A percentile compares a stretch with the other conserved stretches of the same genome.
These are phyloP conservation scores for Parmelia sp. DNA, from an alignment of 495 filamentous ascomycete genomes.

Conservation along the genomic window DNA sequence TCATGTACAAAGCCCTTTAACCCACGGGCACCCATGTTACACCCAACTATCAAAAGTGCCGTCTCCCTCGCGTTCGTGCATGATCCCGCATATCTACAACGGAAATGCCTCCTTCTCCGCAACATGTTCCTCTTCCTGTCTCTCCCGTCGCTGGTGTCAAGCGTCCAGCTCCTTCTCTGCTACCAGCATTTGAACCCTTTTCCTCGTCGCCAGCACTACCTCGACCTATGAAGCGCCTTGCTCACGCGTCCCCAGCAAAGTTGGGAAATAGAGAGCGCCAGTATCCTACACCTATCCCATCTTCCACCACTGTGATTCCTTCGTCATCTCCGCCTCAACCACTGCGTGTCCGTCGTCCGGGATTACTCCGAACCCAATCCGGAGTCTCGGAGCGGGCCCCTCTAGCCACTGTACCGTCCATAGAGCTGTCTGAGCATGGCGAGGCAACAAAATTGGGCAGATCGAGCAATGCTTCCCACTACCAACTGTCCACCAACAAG, in stretches of 20 bases:
- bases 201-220: conserved; percentile 83
- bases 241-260: conserved; percentile 45
- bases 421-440: conserved; percentile 76
- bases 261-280: conserved; percentile 32
- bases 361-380: conserved; percentile 56
- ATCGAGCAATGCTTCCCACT: conserved; percentile 86
- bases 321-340: conserved; percentile 74
- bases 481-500: conserved; percentile 84
- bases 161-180: conserved; percentile 69
- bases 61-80: conserved; percentile 15
- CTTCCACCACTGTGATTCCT: conserved; percentile 85
- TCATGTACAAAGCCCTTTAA: conserved; percentile 4
- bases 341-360: conserved; percentile 46
- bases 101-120: conserved; percentile 20
- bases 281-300: conserved; percentile 88
- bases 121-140: conserved; percentile 23
- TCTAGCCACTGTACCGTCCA: conserved; percentile 68
- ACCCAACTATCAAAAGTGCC: conserved; percentile 16
- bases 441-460: conserved; percentile 79
- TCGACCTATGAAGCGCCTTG: conserved; percentile 62
- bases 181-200: conserved; percentile 89
- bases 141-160: conserved; percentile 59
- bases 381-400: conserved; percentile 74
- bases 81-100: conserved; percentile 12
- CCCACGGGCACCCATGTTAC: background rate